phyloP scores from a whole-genome alignment of 2,329 filamentous ascomycete genomes.

The Ascochyta clinopodiicola region DNA sequence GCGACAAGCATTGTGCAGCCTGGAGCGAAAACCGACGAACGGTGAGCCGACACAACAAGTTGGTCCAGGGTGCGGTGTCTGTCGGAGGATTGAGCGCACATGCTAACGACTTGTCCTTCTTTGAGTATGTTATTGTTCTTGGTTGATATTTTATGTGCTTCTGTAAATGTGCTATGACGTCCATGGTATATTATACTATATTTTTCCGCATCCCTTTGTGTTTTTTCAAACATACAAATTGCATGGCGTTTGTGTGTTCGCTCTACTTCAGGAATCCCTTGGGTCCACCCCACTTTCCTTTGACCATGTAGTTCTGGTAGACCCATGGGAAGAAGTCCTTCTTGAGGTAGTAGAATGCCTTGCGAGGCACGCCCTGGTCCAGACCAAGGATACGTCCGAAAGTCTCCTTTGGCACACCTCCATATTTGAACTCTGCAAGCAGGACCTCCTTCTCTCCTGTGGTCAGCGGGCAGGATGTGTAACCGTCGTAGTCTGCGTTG shows the following conservation, averaged over 20 bases:
- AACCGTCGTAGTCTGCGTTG: slow-evolving; percentile 43
- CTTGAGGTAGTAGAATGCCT: slow-evolving; percentile 67
- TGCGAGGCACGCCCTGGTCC: slow-evolving; percentile 63
- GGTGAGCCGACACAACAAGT: background rate
- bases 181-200: slow-evolving; percentile 15
- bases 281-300: slow-evolving; percentile 67
- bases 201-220: background rate
- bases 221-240: background rate
- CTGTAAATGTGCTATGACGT: background rate
- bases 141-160: background rate
- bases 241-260: too few relatives aligned
- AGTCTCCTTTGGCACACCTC: slow-evolving; percentile 67
- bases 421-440: slow-evolving; percentile 71
- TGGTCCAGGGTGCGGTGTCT: too few relatives aligned
- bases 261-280: slow-evolving; percentile 55
- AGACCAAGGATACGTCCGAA: slow-evolving; percentile 62
- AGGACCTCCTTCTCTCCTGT: slow-evolving; percentile 67
- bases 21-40: background rate
- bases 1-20: slow-evolving; percentile 1
- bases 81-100: background rate
- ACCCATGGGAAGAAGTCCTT: slow-evolving; percentile 74
- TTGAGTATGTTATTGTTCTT: background rate
- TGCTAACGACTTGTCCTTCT: background rate
- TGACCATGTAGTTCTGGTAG: slow-evolving; percentile 66
- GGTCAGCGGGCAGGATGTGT: slow-evolving; percentile 49